Evolutionary conservation across 148 eudicot species (phyloP).

Genomic region (Rhododendron ferrugineum): DNA sequence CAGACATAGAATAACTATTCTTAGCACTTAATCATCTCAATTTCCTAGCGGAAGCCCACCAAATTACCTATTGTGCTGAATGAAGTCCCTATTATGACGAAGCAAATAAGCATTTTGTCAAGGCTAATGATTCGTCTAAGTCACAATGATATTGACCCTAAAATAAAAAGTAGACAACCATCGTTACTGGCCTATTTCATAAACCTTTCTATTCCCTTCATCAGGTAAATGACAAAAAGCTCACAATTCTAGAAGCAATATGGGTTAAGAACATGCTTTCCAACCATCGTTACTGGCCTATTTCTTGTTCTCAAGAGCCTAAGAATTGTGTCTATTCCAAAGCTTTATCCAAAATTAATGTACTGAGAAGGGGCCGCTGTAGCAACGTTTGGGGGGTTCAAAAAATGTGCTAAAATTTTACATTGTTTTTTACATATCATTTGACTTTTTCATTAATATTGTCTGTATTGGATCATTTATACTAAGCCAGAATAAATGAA

Average conservation of each 20-base stretch:
- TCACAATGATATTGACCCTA: not conserved
- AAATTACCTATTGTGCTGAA: not conserved
- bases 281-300: not conserved
- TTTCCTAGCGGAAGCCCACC: not conserved
- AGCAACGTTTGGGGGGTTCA: no score
- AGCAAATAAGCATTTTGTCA: not conserved
- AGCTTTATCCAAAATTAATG: not conserved
- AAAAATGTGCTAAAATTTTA: no score
- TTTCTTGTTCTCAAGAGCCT: not conserved
- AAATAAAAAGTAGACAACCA: not conserved
- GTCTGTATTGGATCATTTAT: not conserved
- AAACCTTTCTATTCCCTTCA: not conserved
- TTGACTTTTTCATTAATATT: not conserved
- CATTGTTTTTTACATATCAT: no score
- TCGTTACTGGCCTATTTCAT: no score
- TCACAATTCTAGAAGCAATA: not conserved
- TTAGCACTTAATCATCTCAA: not conserved
- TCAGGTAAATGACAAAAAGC: not conserved
- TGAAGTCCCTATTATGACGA: not conserved
- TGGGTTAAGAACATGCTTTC: not conserved
- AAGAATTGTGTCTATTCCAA: not conserved
- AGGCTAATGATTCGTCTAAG: not conserved
- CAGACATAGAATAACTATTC: not conserved
- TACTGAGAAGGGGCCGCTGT: not conserved
- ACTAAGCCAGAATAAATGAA: not conserved